Conservation (phyloP, 495 filamentous ascomycete genomes). For the Talaromyces trachyspermus region DNA sequence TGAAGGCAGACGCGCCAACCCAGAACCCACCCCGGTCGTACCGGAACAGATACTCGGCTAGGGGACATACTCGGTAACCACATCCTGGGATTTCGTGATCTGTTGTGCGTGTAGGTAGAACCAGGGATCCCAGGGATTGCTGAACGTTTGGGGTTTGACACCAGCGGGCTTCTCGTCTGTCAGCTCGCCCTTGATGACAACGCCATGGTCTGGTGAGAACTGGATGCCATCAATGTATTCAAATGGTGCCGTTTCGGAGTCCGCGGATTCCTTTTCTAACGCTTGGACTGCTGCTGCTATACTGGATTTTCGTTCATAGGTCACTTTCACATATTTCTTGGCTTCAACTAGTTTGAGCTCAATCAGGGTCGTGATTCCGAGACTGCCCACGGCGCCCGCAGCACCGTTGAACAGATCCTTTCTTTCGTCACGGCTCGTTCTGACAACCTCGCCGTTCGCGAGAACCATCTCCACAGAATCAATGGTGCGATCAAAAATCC, state of each 20-base stretch:
- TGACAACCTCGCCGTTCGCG: slow-evolving; percentile 42
- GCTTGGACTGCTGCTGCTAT: slow-evolving; percentile 33
- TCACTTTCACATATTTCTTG: slow-evolving; percentile 40
- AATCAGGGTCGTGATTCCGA: slow-evolving; percentile 47
- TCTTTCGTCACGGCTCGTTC: slow-evolving; percentile 23
- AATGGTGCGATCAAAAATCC: slow-evolving; percentile 50
- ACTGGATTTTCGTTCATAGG: slow-evolving; percentile 34
- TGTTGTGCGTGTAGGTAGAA: slow-evolving; percentile 47
- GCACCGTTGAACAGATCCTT: slow-evolving; percentile 47
- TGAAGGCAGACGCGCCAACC: slow-evolving; percentile 42
- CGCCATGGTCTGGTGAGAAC: slow-evolving; percentile 34
- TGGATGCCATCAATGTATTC: slow-evolving; percentile 53
- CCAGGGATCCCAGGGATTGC: slow-evolving; percentile 46
- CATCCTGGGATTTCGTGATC: slow-evolving; percentile 9
- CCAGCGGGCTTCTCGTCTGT: slow-evolving; percentile 16
- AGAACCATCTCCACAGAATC: slow-evolving; percentile 47
- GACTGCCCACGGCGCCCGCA: slow-evolving; percentile 42
- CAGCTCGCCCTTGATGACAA: slow-evolving; percentile 42
- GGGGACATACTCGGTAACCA: slow-evolving; percentile 40
- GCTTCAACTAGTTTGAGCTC: slow-evolving; percentile 44
- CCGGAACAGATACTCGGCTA: slow-evolving; percentile 54
- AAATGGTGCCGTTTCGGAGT: slow-evolving; percentile 23
- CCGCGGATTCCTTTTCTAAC: slow-evolving; percentile 18
- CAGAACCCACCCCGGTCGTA: slow-evolving; percentile 60
- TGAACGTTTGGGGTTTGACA: slow-evolving; percentile 32